These are phyloP conservation scores for Periconia digitata DNA, from an alignment of 2,329 filamentous ascomycete genomes.

Conservation along the genomic window DNA sequence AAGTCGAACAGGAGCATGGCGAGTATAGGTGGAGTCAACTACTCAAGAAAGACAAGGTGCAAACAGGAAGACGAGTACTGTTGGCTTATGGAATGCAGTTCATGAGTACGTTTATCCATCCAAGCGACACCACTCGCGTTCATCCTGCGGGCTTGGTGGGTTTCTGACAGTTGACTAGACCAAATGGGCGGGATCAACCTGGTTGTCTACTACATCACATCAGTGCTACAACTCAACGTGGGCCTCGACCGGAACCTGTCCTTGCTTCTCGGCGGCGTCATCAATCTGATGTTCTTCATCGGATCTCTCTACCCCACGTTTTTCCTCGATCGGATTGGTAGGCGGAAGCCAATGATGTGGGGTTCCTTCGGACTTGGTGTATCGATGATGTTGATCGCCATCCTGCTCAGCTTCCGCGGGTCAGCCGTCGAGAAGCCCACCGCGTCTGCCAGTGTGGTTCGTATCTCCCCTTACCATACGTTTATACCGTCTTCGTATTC, in stretches of 20 bases:
- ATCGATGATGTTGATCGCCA: constrained; percentile 36
- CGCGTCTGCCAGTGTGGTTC: constrained; percentile 47
- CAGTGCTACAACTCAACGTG: constrained; percentile 51
- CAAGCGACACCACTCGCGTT: background rate
- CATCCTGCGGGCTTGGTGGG: background rate
- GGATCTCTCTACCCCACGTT: constrained; percentile 44
- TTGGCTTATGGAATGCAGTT: constrained; percentile 45
- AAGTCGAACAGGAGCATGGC: constrained; percentile 40
- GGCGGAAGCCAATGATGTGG: constrained; percentile 35
- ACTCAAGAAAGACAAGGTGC: constrained; percentile 43
- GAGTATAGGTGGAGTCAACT: constrained; percentile 44
- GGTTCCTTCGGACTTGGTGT: constrained; percentile 33
- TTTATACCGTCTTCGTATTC: background rate
- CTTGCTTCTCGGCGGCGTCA: constrained; percentile 51
- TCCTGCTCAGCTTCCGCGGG: constrained; percentile 47
- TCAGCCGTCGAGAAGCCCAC: constrained; percentile 43
- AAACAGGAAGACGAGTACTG: constrained; percentile 44
- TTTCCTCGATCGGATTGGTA: constrained; percentile 33
- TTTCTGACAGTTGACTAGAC: constrained; percentile 7
- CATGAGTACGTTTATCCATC: constrained; percentile 26
- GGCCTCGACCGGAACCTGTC: constrained; percentile 48
- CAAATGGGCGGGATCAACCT: constrained; percentile 45
- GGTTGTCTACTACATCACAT: constrained; percentile 48
- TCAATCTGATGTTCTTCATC: constrained; percentile 35
- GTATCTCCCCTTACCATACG: background rate